Evolutionary conservation across 2,329 filamentous ascomycete species (phyloP), one percentile per base, ranked within the genome.

Genomic region (Chrysosphaeria jannelii): DNA sequence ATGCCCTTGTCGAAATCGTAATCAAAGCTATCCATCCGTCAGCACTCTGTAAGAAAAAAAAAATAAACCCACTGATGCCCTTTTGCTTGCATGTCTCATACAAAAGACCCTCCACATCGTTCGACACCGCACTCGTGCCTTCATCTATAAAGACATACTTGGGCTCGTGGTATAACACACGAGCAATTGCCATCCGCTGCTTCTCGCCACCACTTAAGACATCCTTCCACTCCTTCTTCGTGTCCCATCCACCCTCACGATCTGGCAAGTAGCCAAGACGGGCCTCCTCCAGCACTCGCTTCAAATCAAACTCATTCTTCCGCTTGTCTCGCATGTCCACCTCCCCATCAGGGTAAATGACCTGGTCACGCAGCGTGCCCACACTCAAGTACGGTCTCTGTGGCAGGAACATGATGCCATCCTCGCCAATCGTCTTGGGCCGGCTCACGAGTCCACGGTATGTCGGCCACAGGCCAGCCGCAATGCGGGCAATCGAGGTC

Each of bases 351-450:
- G 85, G 85, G 35, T 97, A 97, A 39, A 93, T 91, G 36, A 97
- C 76, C 46, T 97, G 88, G 36, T 97, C 88, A 13, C 85, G 69
- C 7, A 93, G 53, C 2, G 85, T 93, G 17, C 85, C 85, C 12
- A 81, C 71, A 40, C 68, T 81, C 16, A 93, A 59, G 37, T 93
- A 93, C 0, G 81, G 78, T 10, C 81, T 59, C 42, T 97, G 85
- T 0, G 85, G 85, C 8, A 97, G 56, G 46, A 97, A 93, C 79
- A 97, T 93, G 47, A 97, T 89, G 28, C 85, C 85, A 32, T 93
- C 81, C 30, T 68, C 57, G 19, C 78, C 78, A 20, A 62, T 59
- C 19, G 50, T 57, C 37, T 85, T 75, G 3, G 85, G 81, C 2
- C 79, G 64, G 28, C 72, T 88, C 10, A 91, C 75, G 3, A 97